Conservation (phyloP, 2,329 filamentous ascomycete genomes). For the Claviceps lovelessii region DNA sequence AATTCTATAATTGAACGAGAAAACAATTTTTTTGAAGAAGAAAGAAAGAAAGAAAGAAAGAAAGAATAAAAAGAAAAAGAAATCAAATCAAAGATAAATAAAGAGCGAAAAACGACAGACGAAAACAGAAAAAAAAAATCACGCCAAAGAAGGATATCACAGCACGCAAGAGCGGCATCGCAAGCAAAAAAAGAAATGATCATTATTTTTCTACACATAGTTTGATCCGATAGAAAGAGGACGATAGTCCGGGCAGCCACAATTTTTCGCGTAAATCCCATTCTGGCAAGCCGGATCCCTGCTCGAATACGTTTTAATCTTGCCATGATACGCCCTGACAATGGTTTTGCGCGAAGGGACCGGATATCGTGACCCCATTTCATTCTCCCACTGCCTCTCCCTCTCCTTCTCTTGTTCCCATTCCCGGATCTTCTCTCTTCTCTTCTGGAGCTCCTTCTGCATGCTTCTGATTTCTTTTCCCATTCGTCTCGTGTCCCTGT, state of each 20-base stretch:
- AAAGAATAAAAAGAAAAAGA: not conserved
- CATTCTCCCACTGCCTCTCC: not conserved
- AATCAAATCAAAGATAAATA: no score
- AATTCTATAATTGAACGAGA: constrained; percentile 23
- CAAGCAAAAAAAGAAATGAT: not conserved
- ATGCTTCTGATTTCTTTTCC: not conserved
- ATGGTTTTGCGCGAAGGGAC: not conserved
- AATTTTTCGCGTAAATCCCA: not conserved
- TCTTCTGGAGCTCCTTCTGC: not conserved
- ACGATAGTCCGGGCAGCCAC: not conserved
- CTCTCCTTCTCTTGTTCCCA: not conserved
- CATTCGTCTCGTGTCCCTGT: not conserved
- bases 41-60: not conserved
- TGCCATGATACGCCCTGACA: constrained; percentile 1
- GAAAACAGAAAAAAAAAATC: not conserved
- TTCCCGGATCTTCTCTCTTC: not conserved
- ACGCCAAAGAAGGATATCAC: not conserved
- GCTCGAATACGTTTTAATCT: not conserved
- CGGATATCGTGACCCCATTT: not conserved
- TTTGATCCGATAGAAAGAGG: not conserved
- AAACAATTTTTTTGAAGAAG: no score
- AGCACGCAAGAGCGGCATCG: not conserved
- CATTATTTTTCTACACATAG: not conserved
- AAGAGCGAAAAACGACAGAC: no score
- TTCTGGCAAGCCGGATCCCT: not conserved